Base-by-base conservation (phyloP, 1,284 basidiomycete genomes). In the Vanrija humicola region DNA sequence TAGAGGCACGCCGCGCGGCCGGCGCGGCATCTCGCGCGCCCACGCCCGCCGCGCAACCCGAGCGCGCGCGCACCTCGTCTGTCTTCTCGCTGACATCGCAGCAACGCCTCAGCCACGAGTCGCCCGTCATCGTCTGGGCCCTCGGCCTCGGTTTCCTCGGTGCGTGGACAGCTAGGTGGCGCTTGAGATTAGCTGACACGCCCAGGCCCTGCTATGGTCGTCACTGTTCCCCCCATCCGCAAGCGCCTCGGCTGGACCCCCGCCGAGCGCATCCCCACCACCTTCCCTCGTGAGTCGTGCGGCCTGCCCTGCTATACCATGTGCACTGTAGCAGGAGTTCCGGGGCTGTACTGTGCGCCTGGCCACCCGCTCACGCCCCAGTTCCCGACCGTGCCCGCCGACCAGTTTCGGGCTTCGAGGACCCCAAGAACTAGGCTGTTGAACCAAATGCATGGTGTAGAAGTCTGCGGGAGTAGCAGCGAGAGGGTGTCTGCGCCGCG, bases 71-170 rank as follows among this genome's bases (percentile, higher is more conserved):
- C 28, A 34, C 9, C 34, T 14, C 16, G 8, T 43, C 29, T 38
- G 5, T 34, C 23, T 10, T 15, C 18, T n/a, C 40, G 44, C 59
- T 61, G 23, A 61, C 55, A 38, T 9, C 34, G 12, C 48, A 86
- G 84, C 84, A 85, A 82, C 85, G 87, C 59, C 84, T 87, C 68
- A 90, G 92, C 38, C 94, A 97, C 79, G 92, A 96, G 79, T 85
- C 85, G 66, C 92, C 93, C 38, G 88, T 90, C 69, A 84, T 96
- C 75, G 94, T 95, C 80, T 96, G 86, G 79, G 89, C 91, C 7
- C 81, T 87, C 71, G 76, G 86, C 50, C 77, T 96, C 58, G 93
- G 92, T 44, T 69, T 79, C 39, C 19, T 66, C 55, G 72, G 72
- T 74, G 53, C 23, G 72, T 65, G 10, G 23, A 4, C 7, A 28